Percentiles rank a stretch among this genome's conserved stretches.
These are phyloP conservation scores for Spiraea crenata DNA, from an alignment of 331 rosid species.

Conservation along the genomic window DNA sequence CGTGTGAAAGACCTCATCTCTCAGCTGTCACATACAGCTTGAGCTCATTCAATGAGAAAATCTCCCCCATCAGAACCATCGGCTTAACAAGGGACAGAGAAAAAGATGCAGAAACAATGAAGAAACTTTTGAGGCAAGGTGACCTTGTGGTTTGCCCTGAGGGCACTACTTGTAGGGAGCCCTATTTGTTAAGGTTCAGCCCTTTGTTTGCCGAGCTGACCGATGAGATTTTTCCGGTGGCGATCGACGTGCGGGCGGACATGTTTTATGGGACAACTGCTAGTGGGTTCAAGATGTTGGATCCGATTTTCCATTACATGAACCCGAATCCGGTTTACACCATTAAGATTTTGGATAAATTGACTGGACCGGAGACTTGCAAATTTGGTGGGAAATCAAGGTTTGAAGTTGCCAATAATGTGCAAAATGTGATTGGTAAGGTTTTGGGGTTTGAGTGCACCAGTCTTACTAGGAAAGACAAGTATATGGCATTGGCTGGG, in stretches of 20 bases:
- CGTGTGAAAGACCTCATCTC: conserved; percentile 27
- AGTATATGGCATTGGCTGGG: conserved; percentile 56
- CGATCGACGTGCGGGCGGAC: conserved; percentile 42
- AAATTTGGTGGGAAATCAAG: conserved; percentile 37
- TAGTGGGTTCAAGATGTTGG: conserved; percentile 49
- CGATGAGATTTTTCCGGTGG: conserved; percentile 59
- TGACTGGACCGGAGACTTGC: conserved; percentile 25
- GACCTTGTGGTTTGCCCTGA: conserved; percentile 73
- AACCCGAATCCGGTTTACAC: conserved; percentile 48
- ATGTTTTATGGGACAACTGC: conserved; percentile 73
- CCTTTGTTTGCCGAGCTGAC: conserved; percentile 63
- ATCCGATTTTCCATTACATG: conserved; percentile 35
- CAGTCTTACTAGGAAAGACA: conserved; percentile 51
- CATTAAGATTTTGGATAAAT: conserved; percentile 26
- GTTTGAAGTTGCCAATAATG: conserved; percentile 63
- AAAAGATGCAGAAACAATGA: conserved; percentile 48
- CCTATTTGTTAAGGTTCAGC: conserved; percentile 73
- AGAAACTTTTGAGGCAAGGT: conserved; percentile 37
- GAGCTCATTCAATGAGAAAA: conserved; percentile 45
- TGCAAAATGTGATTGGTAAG: conserved; percentile 49
- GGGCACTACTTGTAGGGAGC: conserved; percentile 85
- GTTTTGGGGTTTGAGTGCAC: conserved; percentile 56
- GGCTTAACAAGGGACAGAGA: conserved; percentile 47
- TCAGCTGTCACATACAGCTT: conserved; percentile 66
- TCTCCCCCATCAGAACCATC: conserved; percentile 53